Evolutionary conservation across 805 yeast species (phyloP).

Genomic region (Saccharomycopsis microspora): DNA sequence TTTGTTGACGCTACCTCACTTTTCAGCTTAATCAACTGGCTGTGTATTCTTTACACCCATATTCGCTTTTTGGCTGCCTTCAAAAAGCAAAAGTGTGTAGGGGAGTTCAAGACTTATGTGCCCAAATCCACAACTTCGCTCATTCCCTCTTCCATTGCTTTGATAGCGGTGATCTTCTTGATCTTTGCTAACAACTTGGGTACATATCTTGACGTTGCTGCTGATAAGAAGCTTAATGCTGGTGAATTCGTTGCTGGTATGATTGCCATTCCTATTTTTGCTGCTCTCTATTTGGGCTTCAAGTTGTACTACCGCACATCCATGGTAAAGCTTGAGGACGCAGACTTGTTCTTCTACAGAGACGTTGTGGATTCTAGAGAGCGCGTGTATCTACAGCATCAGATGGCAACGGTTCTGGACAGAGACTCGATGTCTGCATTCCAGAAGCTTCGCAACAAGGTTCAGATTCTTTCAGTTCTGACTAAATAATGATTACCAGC

Average conservation of each 20-base stretch:
- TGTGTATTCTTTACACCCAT: conserved; percentile 33
- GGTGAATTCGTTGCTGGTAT: conserved; percentile 68
- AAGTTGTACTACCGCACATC: conserved; percentile 20
- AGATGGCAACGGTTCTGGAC: background rate
- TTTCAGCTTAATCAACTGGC: conserved; percentile 29
- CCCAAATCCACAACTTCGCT: conserved; percentile 59
- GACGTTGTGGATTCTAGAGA: conserved; percentile 36
- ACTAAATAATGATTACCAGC: background rate
- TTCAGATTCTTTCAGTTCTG: background rate
- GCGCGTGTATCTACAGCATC: conserved; percentile 13
- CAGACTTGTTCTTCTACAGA: conserved; percentile 31
- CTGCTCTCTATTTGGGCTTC: conserved; percentile 25
- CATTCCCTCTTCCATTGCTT: conserved; percentile 54
- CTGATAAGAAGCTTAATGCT: conserved; percentile 33
- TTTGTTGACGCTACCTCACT: conserved; percentile 30
- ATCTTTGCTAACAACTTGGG: conserved; percentile 61
- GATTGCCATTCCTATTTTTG: conserved; percentile 46
- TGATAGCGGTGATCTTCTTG: conserved; percentile 40
- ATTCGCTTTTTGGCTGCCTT: conserved; percentile 34
- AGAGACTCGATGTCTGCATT: background rate
- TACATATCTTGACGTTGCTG: conserved; percentile 46
- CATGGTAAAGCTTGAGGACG: conserved; percentile 21
- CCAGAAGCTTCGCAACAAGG: background rate
- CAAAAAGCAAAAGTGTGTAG: conserved; percentile 31
- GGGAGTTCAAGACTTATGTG: conserved; percentile 40